Base-by-base conservation (phyloP, 2,329 filamentous ascomycete genomes). In the Monilinia vaccinii-corymbosi region DNA sequence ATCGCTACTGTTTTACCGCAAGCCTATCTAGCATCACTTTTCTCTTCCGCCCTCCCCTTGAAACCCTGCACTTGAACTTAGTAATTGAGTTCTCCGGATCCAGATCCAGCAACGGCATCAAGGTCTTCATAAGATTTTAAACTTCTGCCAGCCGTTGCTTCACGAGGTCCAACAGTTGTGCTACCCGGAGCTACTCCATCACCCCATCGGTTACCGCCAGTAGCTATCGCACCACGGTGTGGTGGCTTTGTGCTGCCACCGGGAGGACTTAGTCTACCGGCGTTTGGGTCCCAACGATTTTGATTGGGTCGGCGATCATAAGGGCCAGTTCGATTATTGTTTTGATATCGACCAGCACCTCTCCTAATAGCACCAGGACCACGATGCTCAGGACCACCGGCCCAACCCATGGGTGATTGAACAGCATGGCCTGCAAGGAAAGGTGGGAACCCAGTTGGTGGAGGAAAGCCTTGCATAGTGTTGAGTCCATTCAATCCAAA, bases 51-150 rank as follows among this genome's bases (percentile, higher is more conserved):
- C 25, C 28, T 34, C 13, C 46, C n/a, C 47, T 31, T 46, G 7
- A 9, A 23, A 21, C 23, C 9, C 28, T 32, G 9, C n/a, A 16
- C 51, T 23, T 5, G 5, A 56, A 36, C 38, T 68, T 62, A 97
- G 72, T 97, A 97, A 75, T 97, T 95, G 69, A 97, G 77, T 76
- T 97, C 93, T 32, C 89, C 88, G 45, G 87, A 85, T 45, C 87
- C 89, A 40, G 82, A 79, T 16, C 86, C 84, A 42, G 85, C 85
- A 61, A 88, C 87, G 49, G 95, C 93, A 76, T 99, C 94, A 28
- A 99, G 78, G 72, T 99, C 94, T 74, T 99, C 95, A 72, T 99
- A 99, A 73, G 91, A 97, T 81, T 96, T 96, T 65, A 99, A 77
- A 63, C 89, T 96, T 60, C 94, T 84, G 6, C 94, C 94, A 67